Conservation (phyloP, 2,329 filamentous ascomycete genomes). For the Fusarium bulbicola region DNA sequence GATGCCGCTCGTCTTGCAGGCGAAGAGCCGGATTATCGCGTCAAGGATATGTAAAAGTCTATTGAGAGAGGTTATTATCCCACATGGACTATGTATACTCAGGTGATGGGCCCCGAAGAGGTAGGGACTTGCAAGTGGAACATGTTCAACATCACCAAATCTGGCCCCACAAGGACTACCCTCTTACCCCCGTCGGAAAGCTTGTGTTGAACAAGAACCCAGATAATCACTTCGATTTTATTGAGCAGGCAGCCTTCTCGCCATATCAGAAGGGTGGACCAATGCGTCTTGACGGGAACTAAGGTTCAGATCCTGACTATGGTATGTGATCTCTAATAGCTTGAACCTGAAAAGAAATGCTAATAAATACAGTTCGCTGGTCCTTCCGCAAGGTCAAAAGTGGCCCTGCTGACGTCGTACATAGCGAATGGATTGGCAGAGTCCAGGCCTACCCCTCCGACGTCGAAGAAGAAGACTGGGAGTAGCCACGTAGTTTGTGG, state of each 20-base stretch:
- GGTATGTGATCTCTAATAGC: not conserved
- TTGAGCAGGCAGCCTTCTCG: no score
- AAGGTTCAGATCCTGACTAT: not conserved
- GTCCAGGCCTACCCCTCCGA: not conserved
- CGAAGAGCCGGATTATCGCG: not conserved
- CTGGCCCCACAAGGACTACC: no score
- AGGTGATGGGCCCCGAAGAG: slow-evolving; percentile 1
- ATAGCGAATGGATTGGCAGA: not conserved
- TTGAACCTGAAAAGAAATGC: accelerated
- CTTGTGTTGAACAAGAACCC: no score
- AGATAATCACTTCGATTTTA: no score
- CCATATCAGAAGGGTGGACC: no score
- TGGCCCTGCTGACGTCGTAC: not conserved
- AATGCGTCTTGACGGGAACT: not conserved
- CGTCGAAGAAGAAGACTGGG: not conserved
- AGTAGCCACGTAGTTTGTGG: not conserved
- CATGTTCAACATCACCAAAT: slow-evolving; percentile 8
- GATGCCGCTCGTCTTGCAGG: not conserved
- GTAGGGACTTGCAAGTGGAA: not conserved
- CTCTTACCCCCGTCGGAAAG: no score
- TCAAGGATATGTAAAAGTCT: not conserved
- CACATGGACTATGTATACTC: not conserved
- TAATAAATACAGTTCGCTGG: not conserved
- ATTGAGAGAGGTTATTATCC: not conserved
- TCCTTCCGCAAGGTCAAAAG: not conserved